Conservation (phyloP, 345 rosid genomes). For the Salix caprea region DNA sequence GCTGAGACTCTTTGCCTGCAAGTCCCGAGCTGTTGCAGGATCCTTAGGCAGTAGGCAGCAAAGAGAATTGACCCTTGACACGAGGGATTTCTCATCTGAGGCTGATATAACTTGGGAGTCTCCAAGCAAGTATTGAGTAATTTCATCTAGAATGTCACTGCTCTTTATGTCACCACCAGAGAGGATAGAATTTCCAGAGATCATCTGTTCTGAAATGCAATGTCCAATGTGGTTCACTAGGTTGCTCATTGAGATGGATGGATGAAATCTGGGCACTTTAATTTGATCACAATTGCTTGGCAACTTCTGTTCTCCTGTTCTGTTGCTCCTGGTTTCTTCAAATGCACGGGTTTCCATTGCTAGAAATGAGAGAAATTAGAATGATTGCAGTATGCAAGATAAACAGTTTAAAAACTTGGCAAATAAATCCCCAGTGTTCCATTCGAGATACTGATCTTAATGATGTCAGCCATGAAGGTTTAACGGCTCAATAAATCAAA, state of each 20-base stretch:
- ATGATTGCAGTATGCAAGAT: neutral
- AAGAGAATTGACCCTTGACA: slow-evolving; percentile 92
- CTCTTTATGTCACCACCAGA: slow-evolving; percentile 14
- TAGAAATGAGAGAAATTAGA: slow-evolving; percentile 17
- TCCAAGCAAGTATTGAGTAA: slow-evolving; percentile 72
- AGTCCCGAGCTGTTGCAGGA: slow-evolving; percentile 33
- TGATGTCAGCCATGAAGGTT: neutral
- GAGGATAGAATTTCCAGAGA: slow-evolving; percentile 36
- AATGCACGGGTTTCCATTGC: slow-evolving; percentile 52
- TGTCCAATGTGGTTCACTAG: slow-evolving; percentile 64
- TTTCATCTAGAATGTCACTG: slow-evolving; percentile 57
- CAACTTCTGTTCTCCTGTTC: slow-evolving; percentile 26
- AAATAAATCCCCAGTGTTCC: neutral
- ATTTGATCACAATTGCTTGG: slow-evolving; percentile 60
- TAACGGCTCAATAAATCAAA: neutral
- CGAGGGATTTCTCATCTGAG: slow-evolving; percentile 78
- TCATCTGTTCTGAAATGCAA: slow-evolving; percentile 62
- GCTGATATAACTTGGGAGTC: slow-evolving; percentile 58
- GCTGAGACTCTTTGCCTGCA: slow-evolving; percentile 27
- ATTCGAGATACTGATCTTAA: neutral
- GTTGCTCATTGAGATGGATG: slow-evolving; percentile 88
- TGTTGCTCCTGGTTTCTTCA: slow-evolving; percentile 26
- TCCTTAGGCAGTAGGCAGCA: slow-evolving; percentile 88
- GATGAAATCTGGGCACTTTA: slow-evolving; percentile 71
- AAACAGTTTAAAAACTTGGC: neutral